Conservation (phyloP, 176 grass and related monocot genomes). For the Tuctoria greenei region DNA sequence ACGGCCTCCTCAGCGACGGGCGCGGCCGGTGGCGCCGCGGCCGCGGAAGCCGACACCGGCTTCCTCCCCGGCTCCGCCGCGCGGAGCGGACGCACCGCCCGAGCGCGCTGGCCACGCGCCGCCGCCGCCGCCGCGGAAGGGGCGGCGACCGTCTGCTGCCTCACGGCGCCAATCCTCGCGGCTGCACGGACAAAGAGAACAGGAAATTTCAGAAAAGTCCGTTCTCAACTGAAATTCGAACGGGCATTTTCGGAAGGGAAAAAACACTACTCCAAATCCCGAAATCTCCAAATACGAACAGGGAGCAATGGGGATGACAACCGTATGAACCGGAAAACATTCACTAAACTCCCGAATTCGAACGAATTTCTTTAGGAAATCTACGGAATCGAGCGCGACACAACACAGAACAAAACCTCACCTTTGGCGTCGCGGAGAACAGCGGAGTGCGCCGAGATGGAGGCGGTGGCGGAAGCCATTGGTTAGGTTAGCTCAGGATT, state of each 20-base stretch:
- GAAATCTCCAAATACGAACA: background rate
- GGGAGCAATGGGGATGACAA: background rate
- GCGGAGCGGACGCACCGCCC: constrained; percentile 51
- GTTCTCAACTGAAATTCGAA: background rate
- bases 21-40: constrained; percentile 25
- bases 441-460: constrained; percentile 59
- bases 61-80: constrained; percentile 60
- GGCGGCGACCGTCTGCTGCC: constrained; percentile 49
- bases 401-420: background rate
- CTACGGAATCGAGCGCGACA: background rate
- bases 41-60: constrained; percentile 45
- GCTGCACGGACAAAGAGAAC: constrained; percentile 16
- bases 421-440: constrained; percentile 67
- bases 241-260: background rate
- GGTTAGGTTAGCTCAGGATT: background rate
- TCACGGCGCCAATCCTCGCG: constrained; percentile 40
- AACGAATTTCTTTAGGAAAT: background rate
- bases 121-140: constrained; percentile 6
- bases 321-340: background rate
- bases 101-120: constrained; percentile 42
- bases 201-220: background rate
- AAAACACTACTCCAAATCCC: background rate
- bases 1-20: constrained; percentile 26
- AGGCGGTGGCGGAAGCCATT: constrained; percentile 81
- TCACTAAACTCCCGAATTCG: background rate